A percentile compares a stretch with the other conserved stretches of the same genome.
phyloP scores from a whole-genome alignment of 164 flowering plant species.

The Dillenia turbinata region DNA sequence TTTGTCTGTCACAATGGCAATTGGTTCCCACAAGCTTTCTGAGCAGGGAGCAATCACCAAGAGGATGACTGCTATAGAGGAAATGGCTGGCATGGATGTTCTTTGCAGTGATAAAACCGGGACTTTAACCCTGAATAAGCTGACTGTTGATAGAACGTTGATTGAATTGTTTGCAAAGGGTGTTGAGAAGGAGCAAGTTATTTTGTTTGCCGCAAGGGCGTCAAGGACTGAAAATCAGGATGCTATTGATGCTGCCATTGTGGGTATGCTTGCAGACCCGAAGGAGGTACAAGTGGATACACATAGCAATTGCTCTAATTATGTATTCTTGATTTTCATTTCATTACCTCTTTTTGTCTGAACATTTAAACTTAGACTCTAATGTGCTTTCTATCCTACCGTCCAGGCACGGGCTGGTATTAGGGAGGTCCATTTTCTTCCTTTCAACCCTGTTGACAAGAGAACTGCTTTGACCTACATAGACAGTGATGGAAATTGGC shows the following conservation, averaged over 20 bases:
- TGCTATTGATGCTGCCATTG: conserved; percentile 77
- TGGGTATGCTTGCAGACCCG: conserved; percentile 77
- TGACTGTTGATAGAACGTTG: conserved; percentile 56
- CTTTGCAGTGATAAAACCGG: conserved; percentile 85
- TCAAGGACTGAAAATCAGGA: conserved; percentile 71
- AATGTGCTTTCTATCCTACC: no score
- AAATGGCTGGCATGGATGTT: conserved; percentile 81
- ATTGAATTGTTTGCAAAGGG: conserved; percentile 63
- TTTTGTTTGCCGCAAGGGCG: conserved; percentile 76
- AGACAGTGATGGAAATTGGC: conserved; percentile 62
- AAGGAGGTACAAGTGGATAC: conserved; percentile 41
- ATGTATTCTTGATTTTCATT: background rate
- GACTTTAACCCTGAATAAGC: conserved; percentile 65
- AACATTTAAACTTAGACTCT: background rate
- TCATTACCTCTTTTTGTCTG: background rate
- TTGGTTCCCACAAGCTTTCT: conserved; percentile 68
- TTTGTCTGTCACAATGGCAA: conserved; percentile 75
- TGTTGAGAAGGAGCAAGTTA: conserved; percentile 56
- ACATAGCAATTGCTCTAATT: background rate
- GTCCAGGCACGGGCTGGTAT: conserved; percentile 62
- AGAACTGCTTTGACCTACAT: conserved; percentile 77
- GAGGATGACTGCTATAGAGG: conserved; percentile 83
- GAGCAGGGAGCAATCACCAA: conserved; percentile 82
- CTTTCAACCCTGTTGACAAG: conserved; percentile 78
- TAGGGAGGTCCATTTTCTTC: conserved; percentile 65